Conservation (phyloP, 2,329 filamentous ascomycete species). For the Trichoderma oligosporum region DNA sequence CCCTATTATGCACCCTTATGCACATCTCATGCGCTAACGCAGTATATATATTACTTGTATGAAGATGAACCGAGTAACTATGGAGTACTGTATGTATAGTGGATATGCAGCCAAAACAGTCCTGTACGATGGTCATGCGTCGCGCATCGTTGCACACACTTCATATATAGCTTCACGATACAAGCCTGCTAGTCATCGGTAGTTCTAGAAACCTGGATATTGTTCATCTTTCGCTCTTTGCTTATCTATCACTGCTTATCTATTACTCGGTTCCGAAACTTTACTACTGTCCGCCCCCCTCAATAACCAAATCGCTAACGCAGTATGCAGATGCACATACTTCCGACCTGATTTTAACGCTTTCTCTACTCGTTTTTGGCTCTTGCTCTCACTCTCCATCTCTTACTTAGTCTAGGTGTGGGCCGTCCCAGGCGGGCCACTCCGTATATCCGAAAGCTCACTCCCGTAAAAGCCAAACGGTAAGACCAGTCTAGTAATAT, state of each 20-base stretch:
- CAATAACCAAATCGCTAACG: neutral
- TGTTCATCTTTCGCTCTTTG: neutral
- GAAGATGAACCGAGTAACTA: no score
- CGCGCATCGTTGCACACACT: constrained; percentile 6
- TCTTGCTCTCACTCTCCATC: no score
- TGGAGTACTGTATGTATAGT: constrained; percentile 14
- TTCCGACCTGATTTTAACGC: constrained; percentile 6
- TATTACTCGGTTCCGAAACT: neutral
- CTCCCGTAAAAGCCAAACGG: neutral
- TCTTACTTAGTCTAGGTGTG: constrained; percentile 5
- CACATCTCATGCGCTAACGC: constrained; percentile 17
- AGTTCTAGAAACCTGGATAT: neutral
- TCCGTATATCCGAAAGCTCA: constrained; percentile 3
- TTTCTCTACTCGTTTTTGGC: constrained; percentile 2
- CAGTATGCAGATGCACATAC: neutral
- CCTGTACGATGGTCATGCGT: constrained; percentile 19
- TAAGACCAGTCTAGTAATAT: neutral
- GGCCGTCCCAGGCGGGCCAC: constrained; percentile 19
- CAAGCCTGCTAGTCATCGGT: neutral
- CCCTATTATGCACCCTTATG: constrained; percentile 19
- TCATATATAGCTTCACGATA: neutral
- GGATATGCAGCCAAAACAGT: constrained; percentile 14
- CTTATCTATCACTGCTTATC: neutral
- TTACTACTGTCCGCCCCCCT: neutral
- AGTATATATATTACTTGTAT: constrained; percentile 18